Conservation (phyloP, 2,329 filamentous ascomycete genomes). For the Teratosphaeria gauchensis region DNA sequence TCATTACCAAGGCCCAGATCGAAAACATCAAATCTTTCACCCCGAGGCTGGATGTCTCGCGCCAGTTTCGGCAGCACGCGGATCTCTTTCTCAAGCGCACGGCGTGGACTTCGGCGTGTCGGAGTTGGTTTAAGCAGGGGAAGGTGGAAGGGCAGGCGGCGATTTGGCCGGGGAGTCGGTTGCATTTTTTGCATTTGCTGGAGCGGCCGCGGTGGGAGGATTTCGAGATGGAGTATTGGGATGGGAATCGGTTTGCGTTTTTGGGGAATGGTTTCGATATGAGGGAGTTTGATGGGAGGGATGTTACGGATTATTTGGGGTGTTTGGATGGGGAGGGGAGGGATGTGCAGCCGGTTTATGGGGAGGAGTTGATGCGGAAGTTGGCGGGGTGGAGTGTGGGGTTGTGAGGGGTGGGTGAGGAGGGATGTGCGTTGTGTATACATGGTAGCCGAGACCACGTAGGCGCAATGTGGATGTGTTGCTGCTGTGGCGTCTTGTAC, state of each 20-base stretch:
- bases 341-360: slow-evolving; percentile 34
- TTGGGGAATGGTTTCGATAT: slow-evolving; percentile 37
- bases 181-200: slow-evolving; percentile 32
- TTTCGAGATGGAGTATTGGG: slow-evolving; percentile 32
- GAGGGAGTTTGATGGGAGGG: slow-evolving; percentile 38
- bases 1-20: slow-evolving; percentile 31
- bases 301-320: slow-evolving; percentile 38
- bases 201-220: slow-evolving; percentile 32
- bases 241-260: slow-evolving; percentile 32
- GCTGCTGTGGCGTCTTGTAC: too few relatives aligned
- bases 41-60: slow-evolving; percentile 23
- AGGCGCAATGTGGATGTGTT: too few relatives aligned
- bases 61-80: slow-evolving; percentile 31
- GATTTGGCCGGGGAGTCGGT: slow-evolving; percentile 30
- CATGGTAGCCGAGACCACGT: too few relatives aligned
- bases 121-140: slow-evolving; percentile 30
- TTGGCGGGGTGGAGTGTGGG: slow-evolving; percentile 28
- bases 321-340: slow-evolving; percentile 27
- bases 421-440: too few relatives aligned
- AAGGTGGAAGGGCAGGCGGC: slow-evolving; percentile 28
- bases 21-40: slow-evolving; percentile 34
- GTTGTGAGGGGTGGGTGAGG: too few relatives aligned
- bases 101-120: slow-evolving; percentile 27
- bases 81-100: slow-evolving; percentile 32
- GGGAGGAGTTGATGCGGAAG: slow-evolving; percentile 28